These are phyloP conservation scores for Coemansia sp. DNA, from an alignment of 192 early-diverging fungal species.

Conservation along the genomic window DNA sequence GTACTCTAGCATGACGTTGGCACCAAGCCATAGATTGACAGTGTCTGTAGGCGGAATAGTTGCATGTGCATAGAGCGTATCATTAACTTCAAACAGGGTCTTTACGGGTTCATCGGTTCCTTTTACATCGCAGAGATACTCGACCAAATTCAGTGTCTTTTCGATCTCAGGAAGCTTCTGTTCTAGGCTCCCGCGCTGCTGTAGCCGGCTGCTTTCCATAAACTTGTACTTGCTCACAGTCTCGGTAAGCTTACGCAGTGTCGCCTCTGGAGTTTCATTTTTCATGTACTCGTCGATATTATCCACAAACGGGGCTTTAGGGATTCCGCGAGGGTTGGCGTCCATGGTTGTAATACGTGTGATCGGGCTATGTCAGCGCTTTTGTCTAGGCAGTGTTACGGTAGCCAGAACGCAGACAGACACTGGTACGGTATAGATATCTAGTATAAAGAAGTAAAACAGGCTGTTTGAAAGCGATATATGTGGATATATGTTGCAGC, in stretches of 20 bases:
- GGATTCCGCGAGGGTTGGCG: constrained; percentile 92
- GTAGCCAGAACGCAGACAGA: no score
- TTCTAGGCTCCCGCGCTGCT: constrained; percentile 80
- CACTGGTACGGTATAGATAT: no score
- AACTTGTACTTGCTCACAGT: constrained; percentile 95
- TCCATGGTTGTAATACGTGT: constrained; percentile 39
- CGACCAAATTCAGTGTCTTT: constrained; percentile 87
- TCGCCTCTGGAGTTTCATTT: constrained; percentile 73
- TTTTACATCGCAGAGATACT: constrained; percentile 67
- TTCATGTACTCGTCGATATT: constrained; percentile 86
- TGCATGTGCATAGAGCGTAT: constrained; percentile 89
- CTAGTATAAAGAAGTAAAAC: no score
- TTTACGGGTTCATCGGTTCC: constrained; percentile 68
- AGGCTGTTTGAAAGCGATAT: no score
- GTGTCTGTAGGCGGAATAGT: constrained; percentile 71
- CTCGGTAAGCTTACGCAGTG: constrained; percentile 91
- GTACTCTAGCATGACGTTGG: constrained; percentile 98
- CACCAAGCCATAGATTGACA: constrained; percentile 95
- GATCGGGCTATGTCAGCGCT: no score
- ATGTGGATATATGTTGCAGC: no score
- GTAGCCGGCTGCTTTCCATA: constrained; percentile 90
- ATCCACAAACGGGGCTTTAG: constrained; percentile 92
- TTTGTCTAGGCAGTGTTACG: no score
- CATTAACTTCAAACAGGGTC: constrained; percentile 91
- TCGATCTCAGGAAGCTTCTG: constrained; percentile 95